phyloP scores from a whole-genome alignment of 2,329 filamentous ascomycete genomes.

The Xylariaceae sp. region DNA sequence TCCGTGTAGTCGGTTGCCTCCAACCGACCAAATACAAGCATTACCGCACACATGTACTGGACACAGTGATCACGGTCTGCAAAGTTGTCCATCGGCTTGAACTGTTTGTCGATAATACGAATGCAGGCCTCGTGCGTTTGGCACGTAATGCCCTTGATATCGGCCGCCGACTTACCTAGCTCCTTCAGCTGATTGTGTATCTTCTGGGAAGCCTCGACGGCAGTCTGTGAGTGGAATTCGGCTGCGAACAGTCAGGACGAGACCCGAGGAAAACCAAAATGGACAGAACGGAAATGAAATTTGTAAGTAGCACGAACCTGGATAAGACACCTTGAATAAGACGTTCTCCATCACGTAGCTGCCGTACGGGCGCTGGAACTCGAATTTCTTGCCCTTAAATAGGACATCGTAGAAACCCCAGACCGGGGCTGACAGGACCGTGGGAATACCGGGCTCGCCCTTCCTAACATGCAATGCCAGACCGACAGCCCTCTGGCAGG shows the following conservation, averaged over 20 bases:
- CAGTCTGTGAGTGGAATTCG: constrained; percentile 98
- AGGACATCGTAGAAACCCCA: constrained; percentile 99
- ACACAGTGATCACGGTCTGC: constrained; percentile 99
- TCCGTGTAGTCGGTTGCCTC: constrained; percentile 93
- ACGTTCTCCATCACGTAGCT: constrained; percentile 99
- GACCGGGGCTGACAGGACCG: constrained; percentile 85
- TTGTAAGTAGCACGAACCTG: constrained; percentile 59
- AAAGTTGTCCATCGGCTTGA: constrained; percentile 99
- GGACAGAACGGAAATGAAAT: too few species aligned
- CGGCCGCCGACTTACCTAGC: constrained; percentile 86
- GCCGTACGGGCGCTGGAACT: constrained; percentile 94
- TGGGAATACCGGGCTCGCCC: constrained; percentile 89
- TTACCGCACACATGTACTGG: constrained; percentile 97
- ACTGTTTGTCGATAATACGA: constrained; percentile 99
- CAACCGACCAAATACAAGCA: constrained; percentile 93
- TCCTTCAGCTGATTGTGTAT: constrained; percentile 81
- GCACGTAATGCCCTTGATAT: constrained; percentile 92
- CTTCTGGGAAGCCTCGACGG: constrained; percentile 90
- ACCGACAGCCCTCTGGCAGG: constrained; percentile 93
- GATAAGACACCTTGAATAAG: constrained; percentile 99
- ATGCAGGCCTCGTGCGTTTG: constrained; percentile 98
- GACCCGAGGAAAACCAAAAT: not conserved
- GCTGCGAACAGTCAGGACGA: constrained; percentile 47
- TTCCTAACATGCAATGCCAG: constrained; percentile 87
- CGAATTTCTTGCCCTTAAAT: constrained; percentile 93